These are phyloP conservation scores for Fusarium compactum DNA, from an alignment of 2,329 filamentous ascomycete genomes.

Conservation along the genomic window DNA sequence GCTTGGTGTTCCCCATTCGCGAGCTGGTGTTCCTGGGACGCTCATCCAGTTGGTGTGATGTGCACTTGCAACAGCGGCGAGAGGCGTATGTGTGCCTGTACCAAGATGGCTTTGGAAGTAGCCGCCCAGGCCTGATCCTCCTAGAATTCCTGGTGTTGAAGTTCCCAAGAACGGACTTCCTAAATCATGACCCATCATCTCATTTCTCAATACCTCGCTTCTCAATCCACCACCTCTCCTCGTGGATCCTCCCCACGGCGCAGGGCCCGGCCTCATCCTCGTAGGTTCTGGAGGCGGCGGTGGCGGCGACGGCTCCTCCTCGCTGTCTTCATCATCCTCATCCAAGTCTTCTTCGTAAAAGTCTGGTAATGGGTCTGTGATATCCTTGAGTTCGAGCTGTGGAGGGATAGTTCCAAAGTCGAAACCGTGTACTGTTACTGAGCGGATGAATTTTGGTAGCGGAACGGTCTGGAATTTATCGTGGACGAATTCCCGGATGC, in stretches of 20 bases:
- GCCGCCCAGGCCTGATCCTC: slow-evolving; percentile 79
- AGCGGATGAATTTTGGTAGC: slow-evolving; percentile 95
- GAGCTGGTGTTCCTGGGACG: slow-evolving; percentile 33
- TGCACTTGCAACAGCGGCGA: slow-evolving; percentile 82
- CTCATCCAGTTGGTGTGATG: slow-evolving; percentile 55
- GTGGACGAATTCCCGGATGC: slow-evolving; percentile 93
- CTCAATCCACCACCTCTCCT: slow-evolving; percentile 48
- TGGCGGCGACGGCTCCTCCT: slow-evolving; percentile 45
- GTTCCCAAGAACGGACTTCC: slow-evolving; percentile 69
- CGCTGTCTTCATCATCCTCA: slow-evolving; percentile 59
- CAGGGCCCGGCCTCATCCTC: slow-evolving; percentile 39
- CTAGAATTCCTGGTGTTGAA: slow-evolving; percentile 73
- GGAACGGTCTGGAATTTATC: slow-evolving; percentile 93
- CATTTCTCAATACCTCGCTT: slow-evolving; percentile 51
- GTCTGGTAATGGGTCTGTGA: slow-evolving; percentile 93
- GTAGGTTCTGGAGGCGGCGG: slow-evolving; percentile 33
- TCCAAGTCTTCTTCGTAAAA: slow-evolving; percentile 89
- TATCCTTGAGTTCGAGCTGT: slow-evolving; percentile 92
- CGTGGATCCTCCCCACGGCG: slow-evolving; percentile 28
- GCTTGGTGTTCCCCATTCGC: slow-evolving; percentile 31
- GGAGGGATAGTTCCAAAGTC: slow-evolving; percentile 88
- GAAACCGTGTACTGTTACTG: slow-evolving; percentile 93
- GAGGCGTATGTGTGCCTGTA: slow-evolving; percentile 81
- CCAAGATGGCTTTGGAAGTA: slow-evolving; percentile 86
- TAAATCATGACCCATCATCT: slow-evolving; percentile 57